These are phyloP conservation scores for Pseudozyma thailandica DNA, from an alignment of 1,284 basidiomycete genomes.

Conservation along the genomic window DNA sequence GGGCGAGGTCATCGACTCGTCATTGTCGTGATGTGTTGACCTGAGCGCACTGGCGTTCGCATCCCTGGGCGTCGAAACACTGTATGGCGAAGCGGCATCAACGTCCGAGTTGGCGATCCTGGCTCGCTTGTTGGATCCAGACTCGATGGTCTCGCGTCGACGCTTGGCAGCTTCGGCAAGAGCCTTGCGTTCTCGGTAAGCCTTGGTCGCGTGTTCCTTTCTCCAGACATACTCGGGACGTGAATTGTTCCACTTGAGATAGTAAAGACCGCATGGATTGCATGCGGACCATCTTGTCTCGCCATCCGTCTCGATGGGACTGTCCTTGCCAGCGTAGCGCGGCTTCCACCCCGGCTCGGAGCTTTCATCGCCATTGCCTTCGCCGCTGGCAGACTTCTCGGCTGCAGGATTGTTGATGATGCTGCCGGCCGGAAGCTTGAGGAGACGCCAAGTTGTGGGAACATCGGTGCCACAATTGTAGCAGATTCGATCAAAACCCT, in stretches of 20 bases:
- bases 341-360: constrained; percentile 20
- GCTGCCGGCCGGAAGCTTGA: constrained; percentile 48
- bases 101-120: constrained; percentile 22
- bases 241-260: constrained; percentile 54
- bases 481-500: constrained; percentile 41
- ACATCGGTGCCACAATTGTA: constrained; percentile 61
- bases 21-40: constrained; percentile 2
- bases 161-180: constrained; percentile 30
- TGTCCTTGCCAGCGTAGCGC: constrained; percentile 15
- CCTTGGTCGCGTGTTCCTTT: constrained; percentile 41
- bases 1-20: constrained; percentile 25
- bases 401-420: constrained; percentile 45
- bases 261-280: constrained; percentile 65
- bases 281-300: constrained; percentile 58
- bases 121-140: constrained; percentile 21
- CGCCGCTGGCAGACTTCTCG: constrained; percentile 27
- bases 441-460: constrained; percentile 56
- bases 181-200: constrained; percentile 31
- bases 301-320: constrained; percentile 42
- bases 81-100: constrained; percentile 29
- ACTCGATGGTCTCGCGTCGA: constrained; percentile 10
- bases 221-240: constrained; percentile 56
- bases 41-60: constrained; percentile 2
- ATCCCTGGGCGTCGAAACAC: constrained; percentile 15
- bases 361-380: constrained; percentile 17